Evolutionary conservation across 345 rosid genomes (phyloP).

Genomic region (Melaleuca alternifolia): DNA sequence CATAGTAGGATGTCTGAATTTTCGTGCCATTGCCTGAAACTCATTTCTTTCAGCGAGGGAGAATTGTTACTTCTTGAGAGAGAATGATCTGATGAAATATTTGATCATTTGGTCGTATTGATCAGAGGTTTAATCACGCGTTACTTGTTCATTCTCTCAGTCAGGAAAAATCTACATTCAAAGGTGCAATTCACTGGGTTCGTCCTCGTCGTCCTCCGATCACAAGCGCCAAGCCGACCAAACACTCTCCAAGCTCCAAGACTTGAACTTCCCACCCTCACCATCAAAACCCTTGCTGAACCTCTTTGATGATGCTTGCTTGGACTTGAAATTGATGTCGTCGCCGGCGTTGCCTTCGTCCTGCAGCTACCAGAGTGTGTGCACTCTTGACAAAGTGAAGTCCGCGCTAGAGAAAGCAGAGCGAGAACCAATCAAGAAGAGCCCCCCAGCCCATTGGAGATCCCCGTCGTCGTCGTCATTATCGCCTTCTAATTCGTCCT

Average conservation of each 20-base stretch:
- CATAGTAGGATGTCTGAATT: neutral
- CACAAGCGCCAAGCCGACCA: neutral
- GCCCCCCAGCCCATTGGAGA: slow-evolving; percentile 24
- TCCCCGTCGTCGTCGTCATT: slow-evolving; percentile 3
- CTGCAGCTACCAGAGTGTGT: slow-evolving; percentile 56
- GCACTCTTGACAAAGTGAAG: slow-evolving; percentile 88
- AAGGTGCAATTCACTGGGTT: slow-evolving; percentile 41
- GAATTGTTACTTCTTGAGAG: neutral
- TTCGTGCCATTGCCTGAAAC: neutral
- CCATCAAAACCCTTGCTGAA: slow-evolving; percentile 13
- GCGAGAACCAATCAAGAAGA: slow-evolving; percentile 33
- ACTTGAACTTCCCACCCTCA: slow-evolving; percentile 41
- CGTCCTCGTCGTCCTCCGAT: slow-evolving; percentile 9
- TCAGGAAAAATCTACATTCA: slow-evolving; percentile 80
- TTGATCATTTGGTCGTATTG: neutral
- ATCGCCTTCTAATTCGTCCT: slow-evolving; percentile 37
- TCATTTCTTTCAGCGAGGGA: neutral
- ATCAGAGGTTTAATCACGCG: neutral
- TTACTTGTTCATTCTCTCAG: slow-evolving; percentile 23
- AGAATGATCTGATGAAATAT: neutral
- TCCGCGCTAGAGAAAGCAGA: slow-evolving; percentile 64
- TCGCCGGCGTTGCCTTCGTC: slow-evolving; percentile 8
- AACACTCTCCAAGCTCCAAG: slow-evolving; percentile 16
- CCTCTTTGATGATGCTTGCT: slow-evolving; percentile 29
- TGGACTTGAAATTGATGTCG: slow-evolving; percentile 34